These are phyloP conservation scores for Aspergillus fumigatus DNA, from an alignment of 2,329 filamentous ascomycete species.

Conservation along the genomic window DNA sequence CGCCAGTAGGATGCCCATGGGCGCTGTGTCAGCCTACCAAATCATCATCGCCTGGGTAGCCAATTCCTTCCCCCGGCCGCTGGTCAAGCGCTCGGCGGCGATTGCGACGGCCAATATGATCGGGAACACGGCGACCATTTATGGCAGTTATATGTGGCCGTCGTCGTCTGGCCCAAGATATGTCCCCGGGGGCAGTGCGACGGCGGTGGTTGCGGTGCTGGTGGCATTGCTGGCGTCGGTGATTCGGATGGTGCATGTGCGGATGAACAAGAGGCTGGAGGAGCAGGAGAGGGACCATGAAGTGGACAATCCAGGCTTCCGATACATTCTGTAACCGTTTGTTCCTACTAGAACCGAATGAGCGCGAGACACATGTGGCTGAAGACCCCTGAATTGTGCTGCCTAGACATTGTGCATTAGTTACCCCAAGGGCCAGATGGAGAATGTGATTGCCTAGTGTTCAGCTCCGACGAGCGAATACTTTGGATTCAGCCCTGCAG, in stretches of 20 bases:
- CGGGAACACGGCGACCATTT: slow-evolving; percentile 40
- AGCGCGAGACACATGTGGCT: not conserved
- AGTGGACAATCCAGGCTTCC: slow-evolving; percentile 13
- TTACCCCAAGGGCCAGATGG: not conserved
- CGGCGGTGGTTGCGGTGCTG: slow-evolving; percentile 28
- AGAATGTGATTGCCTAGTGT: not conserved
- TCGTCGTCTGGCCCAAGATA: slow-evolving; percentile 34
- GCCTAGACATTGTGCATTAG: not conserved
- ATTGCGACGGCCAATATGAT: slow-evolving; percentile 42
- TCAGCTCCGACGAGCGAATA: not conserved
- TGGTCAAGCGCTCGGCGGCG: slow-evolving; percentile 43
- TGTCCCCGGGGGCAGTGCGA: slow-evolving; percentile 33
- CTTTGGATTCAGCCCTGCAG: not conserved
- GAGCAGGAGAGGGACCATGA: slow-evolving; percentile 10
- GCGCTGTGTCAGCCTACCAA: slow-evolving; percentile 42
- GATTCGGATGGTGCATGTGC: slow-evolving; percentile 28
- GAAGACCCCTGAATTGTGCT: not conserved
- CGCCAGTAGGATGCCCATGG: slow-evolving; percentile 46
- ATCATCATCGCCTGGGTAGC: slow-evolving; percentile 33
- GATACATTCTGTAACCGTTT: slow-evolving; percentile 19
- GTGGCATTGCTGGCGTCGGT: slow-evolving; percentile 32
- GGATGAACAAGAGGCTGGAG: slow-evolving; percentile 33
- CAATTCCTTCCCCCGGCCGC: slow-evolving; percentile 39
- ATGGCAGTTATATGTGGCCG: slow-evolving; percentile 36
- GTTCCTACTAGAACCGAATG: not conserved